Conservation (phyloP, 2,329 filamentous ascomycete genomes). For the Metarhizium album region DNA sequence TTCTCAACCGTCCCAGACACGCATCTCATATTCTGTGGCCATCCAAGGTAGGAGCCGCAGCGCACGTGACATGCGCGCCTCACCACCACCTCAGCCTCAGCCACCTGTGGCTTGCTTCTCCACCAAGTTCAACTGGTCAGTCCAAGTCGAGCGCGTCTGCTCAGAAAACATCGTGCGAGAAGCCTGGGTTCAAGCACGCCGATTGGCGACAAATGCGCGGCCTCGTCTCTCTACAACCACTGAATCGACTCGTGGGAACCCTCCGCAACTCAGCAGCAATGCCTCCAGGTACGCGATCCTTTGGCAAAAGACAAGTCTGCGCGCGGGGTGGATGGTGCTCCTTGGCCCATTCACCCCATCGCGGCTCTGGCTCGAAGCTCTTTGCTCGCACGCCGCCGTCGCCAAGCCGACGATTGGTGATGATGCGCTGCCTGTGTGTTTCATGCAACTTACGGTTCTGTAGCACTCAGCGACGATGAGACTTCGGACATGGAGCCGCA, state of each 20-base stretch:
- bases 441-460: conserved; percentile 11
- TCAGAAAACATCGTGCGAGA: not conserved
- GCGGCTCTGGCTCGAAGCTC: not conserved
- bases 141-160: not conserved
- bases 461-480: conserved; percentile 28
- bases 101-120: too few species aligned
- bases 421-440: not conserved
- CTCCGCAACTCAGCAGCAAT: not conserved
- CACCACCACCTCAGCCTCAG: too few species aligned
- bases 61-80: too few species aligned
- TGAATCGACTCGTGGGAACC: not conserved
- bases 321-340: not conserved
- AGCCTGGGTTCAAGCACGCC: not conserved
- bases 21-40: not conserved
- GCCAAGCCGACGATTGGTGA: not conserved
- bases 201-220: not conserved
- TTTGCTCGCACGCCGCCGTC: not conserved
- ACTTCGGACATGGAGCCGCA: conserved; percentile 20
- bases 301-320: not conserved
- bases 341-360: not conserved
- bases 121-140: too few species aligned
- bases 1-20: not conserved
- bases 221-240: not conserved
- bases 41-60: too few species aligned
- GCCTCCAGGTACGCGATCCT: conserved; percentile 8